A percentile compares a stretch with the other conserved stretches of the same genome.
Conservation (phyloP, 345 rosid genomes). For the Gossypium stocksii region DNA sequence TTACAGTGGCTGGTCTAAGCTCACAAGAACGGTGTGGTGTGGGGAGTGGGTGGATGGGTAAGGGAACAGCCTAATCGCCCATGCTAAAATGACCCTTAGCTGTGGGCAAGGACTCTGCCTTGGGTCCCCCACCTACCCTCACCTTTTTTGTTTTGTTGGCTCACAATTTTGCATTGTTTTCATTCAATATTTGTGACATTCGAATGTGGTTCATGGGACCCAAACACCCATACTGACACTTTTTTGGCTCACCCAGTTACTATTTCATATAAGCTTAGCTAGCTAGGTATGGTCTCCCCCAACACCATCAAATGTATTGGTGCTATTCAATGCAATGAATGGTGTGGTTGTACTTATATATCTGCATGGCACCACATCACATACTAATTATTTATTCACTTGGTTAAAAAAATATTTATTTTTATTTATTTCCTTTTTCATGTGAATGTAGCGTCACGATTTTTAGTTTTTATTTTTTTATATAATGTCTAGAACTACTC, state of each 20-base stretch:
- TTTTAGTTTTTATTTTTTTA: too few species aligned
- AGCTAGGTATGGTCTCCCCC: not conserved
- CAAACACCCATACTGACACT: not conserved
- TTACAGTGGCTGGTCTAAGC: too few species aligned
- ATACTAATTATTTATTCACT: too few species aligned
- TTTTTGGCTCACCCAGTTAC: not conserved
- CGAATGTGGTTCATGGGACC: not conserved
- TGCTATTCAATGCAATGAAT: not conserved
- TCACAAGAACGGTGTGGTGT: not conserved
- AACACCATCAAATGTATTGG: not conserved
- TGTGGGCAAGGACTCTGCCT: not conserved
- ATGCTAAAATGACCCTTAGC: not conserved
- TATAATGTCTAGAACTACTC: fast-evolving
- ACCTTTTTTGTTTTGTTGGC: not conserved
- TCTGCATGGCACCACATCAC: not conserved
- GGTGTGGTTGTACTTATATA: too few species aligned
- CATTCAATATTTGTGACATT: not conserved
- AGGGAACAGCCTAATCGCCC: slow-evolving; percentile 2
- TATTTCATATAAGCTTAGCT: too few species aligned
- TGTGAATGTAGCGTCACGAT: too few species aligned
- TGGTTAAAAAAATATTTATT: too few species aligned
- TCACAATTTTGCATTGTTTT: not conserved
- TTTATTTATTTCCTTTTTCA: too few species aligned
- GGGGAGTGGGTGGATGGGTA: not conserved
- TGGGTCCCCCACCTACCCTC: not conserved